phyloP scores from a whole-genome alignment of 2,329 filamentous ascomycete genomes.

The Chaetomium sp. region DNA sequence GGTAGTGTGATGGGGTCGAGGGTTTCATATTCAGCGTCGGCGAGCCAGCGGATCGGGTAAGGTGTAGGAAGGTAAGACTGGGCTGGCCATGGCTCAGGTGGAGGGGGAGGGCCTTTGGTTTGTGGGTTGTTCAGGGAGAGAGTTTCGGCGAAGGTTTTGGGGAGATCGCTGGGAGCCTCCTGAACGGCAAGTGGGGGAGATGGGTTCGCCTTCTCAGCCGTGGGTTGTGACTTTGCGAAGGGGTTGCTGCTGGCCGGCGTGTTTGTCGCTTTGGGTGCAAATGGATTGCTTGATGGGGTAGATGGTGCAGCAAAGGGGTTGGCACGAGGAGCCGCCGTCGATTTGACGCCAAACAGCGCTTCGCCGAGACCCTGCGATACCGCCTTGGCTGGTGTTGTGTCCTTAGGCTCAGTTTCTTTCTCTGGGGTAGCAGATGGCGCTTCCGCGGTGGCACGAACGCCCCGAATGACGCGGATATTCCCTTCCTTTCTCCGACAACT shows the following conservation, averaged over 20 bases:
- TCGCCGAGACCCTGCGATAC: constrained; percentile 51
- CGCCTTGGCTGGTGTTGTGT: constrained; percentile 28
- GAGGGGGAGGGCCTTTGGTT: constrained; percentile 28
- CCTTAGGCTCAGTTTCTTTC: constrained; percentile 28
- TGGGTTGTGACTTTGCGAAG: constrained; percentile 32
- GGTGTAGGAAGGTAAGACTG: constrained; percentile 57
- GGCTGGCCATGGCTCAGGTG: constrained; percentile 70
- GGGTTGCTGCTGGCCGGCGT: constrained; percentile 37
- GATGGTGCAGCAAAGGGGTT: constrained; percentile 24
- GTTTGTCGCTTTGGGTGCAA: constrained; percentile 33
- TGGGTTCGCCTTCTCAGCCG: constrained; percentile 3
- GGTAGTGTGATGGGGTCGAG: constrained; percentile 54
- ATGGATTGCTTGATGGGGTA: constrained; percentile 36
- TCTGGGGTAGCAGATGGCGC: background rate
- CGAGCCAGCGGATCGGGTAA: constrained; percentile 71
- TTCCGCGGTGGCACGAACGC: constrained; percentile 50
- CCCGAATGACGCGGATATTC: constrained; percentile 69
- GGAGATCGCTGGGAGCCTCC: constrained; percentile 33
- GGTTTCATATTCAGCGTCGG: constrained; percentile 88
- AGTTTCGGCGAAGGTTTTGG: constrained; percentile 64
- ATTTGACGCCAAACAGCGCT: constrained; percentile 61
- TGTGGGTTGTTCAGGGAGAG: constrained; percentile 63
- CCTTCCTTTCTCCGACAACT: constrained; percentile 76
- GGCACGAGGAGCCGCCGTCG: constrained; percentile 26
- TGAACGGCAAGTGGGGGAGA: background rate